Conservation (phyloP, 768 basidiomycete species). For the Lentinula guzmanii region DNA sequence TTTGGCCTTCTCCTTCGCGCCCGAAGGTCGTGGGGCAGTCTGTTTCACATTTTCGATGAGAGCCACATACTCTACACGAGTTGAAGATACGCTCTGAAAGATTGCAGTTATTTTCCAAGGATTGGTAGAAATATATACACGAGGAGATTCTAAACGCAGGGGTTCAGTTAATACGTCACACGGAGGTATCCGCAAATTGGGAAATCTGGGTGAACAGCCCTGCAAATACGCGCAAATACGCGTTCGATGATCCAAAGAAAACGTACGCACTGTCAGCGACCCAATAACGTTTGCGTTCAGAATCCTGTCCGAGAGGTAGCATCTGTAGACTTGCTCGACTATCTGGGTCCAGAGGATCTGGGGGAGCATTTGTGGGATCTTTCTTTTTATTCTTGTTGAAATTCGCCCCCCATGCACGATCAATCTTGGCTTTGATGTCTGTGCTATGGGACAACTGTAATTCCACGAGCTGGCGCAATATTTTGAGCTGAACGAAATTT, state of each 20-base stretch:
- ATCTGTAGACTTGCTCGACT: conserved; percentile 63
- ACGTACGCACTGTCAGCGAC: conserved; percentile 80
- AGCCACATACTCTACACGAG: conserved; percentile 66
- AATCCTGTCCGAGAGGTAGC: conserved; percentile 73
- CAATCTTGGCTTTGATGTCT: conserved; percentile 66
- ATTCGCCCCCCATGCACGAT: conserved; percentile 82
- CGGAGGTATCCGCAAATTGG: conserved; percentile 9
- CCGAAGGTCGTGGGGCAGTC: conserved; percentile 36
- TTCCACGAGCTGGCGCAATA: conserved; percentile 81
- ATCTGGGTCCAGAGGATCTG: conserved; percentile 54
- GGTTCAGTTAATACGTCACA: conserved; percentile 20
- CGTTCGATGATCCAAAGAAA: conserved; percentile 23
- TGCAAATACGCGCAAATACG: conserved; percentile 76
- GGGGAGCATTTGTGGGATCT: conserved; percentile 48
- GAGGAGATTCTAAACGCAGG: conserved; percentile 64
- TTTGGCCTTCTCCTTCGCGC: conserved; percentile 39
- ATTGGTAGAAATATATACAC: conserved; percentile 79
- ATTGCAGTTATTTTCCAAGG: conserved; percentile 86
- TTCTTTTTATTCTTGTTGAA: conserved; percentile 85
- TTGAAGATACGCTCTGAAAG: conserved; percentile 65
- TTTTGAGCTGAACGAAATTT: conserved; percentile 53
- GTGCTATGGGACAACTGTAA: conserved; percentile 67
- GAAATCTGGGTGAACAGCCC: conserved; percentile 15
- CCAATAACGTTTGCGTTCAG: conserved; percentile 77
- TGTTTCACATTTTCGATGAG: conserved; percentile 57